These are phyloP conservation scores for Backusella liffmaniae DNA, from an alignment of 192 early-diverging fungal genomes.

Conservation along the genomic window DNA sequence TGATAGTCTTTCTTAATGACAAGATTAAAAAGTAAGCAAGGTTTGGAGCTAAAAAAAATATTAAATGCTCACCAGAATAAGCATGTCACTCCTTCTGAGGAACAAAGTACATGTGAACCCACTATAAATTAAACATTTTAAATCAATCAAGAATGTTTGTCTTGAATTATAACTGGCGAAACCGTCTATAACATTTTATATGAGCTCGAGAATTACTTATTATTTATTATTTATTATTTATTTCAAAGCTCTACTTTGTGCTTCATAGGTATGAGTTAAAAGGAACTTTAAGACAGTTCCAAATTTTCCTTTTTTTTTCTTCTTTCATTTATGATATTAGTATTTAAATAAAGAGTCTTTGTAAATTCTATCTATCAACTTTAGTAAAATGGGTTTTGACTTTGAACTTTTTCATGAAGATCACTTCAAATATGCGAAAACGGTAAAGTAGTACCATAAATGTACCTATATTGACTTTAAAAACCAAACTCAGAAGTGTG, in stretches of 20 bases:
- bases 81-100: neutral
- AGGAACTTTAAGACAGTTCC: neutral
- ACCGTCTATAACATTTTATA: neutral
- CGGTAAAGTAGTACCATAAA: neutral
- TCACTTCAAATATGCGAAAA: neutral
- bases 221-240: neutral
- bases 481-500: too few species aligned
- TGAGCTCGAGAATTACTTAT: neutral
- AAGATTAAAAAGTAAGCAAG: neutral
- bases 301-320: too few species aligned
- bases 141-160: neutral
- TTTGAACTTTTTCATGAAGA: neutral
- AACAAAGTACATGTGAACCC: neutral
- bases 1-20: neutral
- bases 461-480: neutral
- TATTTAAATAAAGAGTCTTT: neutral
- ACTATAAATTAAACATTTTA: neutral
- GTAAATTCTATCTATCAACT: neutral
- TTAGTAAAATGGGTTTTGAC: neutral
- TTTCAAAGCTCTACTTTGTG: neutral
- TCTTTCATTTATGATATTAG: neutral
- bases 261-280: neutral
- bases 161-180: neutral
- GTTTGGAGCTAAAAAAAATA: neutral
- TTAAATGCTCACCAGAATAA: neutral